Conservation (phyloP, 176 grass and related monocot species). For the Carex littledalei region DNA sequence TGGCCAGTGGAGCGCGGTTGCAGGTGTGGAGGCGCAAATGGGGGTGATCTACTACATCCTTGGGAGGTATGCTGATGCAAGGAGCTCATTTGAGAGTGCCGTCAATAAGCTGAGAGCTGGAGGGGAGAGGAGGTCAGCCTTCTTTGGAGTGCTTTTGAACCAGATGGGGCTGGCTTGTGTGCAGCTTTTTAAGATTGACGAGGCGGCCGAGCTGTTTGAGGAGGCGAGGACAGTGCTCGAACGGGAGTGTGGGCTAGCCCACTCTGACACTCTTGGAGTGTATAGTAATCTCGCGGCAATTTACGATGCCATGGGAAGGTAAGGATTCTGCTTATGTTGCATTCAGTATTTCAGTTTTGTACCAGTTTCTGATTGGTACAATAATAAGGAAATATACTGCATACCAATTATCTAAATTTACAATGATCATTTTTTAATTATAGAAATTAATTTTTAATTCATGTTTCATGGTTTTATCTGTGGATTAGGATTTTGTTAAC, state of each 20-base stretch:
- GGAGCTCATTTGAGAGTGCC: conserved; percentile 68
- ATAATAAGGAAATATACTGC: neutral
- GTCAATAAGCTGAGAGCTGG: conserved; percentile 73
- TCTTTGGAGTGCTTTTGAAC: conserved; percentile 88
- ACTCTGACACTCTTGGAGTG: conserved; percentile 86
- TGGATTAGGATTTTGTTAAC: neutral
- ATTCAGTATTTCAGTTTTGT: neutral
- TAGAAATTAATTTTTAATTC: neutral
- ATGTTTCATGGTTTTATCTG: neutral
- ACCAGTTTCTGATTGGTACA: neutral
- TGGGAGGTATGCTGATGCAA: conserved; percentile 68
- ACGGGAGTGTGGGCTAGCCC: conserved; percentile 66
- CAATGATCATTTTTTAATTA: neutral
- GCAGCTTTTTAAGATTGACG: conserved; percentile 96
- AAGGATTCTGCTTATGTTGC: neutral
- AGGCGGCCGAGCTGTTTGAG: conserved; percentile 89
- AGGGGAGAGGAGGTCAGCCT: conserved; percentile 81
- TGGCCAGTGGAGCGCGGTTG: conserved; percentile 86
- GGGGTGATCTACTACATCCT: conserved; percentile 92
- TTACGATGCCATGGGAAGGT: conserved; percentile 99
- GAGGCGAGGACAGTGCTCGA: conserved; percentile 81
- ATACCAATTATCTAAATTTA: neutral
- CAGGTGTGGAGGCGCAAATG: conserved; percentile 94
- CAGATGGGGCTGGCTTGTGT: conserved; percentile 96
- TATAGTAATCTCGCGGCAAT: conserved; percentile 96